phyloP scores from a whole-genome alignment of 495 filamentous ascomycete species.

The Platismatia glauca region DNA sequence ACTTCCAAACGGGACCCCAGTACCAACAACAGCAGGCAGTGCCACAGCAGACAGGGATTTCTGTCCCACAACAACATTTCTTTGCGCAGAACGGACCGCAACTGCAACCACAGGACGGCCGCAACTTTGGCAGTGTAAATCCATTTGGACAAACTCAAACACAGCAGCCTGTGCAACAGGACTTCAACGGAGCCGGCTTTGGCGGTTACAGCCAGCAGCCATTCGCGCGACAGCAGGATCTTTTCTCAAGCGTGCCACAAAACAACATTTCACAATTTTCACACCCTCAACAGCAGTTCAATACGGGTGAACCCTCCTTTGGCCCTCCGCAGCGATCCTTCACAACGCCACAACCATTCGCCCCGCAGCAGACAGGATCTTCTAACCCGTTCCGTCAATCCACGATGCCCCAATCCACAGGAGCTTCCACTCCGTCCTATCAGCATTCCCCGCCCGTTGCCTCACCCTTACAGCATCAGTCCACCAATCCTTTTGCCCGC shows the following conservation, averaged over 20 bases:
- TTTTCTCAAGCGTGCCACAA: slow-evolving; percentile 56
- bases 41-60: slow-evolving; percentile 29
- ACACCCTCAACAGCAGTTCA: slow-evolving; percentile 38
- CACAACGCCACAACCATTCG: slow-evolving; percentile 7
- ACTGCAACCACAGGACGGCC: slow-evolving; percentile 38
- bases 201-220: slow-evolving; percentile 72
- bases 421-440: slow-evolving; percentile 34
- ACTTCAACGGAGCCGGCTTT: slow-evolving; percentile 75
- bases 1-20: slow-evolving; percentile 33
- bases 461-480: slow-evolving; percentile 50
- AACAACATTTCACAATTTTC: slow-evolving; percentile 6
- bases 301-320: slow-evolving; percentile 15
- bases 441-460: slow-evolving; percentile 29
- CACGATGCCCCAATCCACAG: slow-evolving; percentile 54
- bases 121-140: slow-evolving; percentile 34
- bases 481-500: slow-evolving; percentile 80
- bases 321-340: slow-evolving; percentile 30
- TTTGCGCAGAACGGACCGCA: slow-evolving; percentile 23
- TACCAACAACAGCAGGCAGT: slow-evolving; percentile 32
- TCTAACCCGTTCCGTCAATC: slow-evolving; percentile 80
- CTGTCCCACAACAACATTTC: slow-evolving; percentile 31
- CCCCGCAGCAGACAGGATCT: slow-evolving; percentile 39
- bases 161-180: slow-evolving; percentile 42
- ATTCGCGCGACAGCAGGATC: slow-evolving; percentile 41
- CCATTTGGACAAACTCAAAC: slow-evolving; percentile 45